phyloP scores from a whole-genome alignment of 495 filamentous ascomycete genomes.

The Aspergillus saccharolyticus region DNA sequence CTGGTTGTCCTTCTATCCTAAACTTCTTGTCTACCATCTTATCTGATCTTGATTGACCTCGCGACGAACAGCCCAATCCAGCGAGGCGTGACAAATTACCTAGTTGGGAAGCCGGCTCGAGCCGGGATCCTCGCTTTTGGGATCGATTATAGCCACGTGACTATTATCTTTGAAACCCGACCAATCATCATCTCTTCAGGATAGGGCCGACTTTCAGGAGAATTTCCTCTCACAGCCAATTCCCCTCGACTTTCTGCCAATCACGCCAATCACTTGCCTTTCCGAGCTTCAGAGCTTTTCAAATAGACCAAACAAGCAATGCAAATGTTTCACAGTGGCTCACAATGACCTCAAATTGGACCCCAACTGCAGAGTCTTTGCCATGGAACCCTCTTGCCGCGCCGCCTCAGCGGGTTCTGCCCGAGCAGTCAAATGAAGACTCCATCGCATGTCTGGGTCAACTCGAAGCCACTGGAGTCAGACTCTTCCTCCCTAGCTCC shows the following conservation, averaged over 20 bases:
- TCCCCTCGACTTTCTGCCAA: background rate
- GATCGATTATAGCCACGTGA: background rate
- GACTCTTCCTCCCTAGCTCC: background rate
- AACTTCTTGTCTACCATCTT: too few species aligned
- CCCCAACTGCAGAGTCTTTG: background rate
- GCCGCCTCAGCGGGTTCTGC: background rate
- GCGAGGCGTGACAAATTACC: too few species aligned
- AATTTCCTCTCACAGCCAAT: background rate
- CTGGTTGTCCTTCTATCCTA: too few species aligned
- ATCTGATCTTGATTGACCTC: too few species aligned
- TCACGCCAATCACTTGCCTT: background rate
- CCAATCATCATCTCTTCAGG: background rate
- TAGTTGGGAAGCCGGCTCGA: too few species aligned
- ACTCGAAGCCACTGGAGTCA: background rate
- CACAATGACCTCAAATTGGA: background rate
- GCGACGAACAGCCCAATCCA: too few species aligned
- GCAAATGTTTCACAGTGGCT: background rate
- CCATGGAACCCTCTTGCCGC: background rate
- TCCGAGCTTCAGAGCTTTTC: background rate
- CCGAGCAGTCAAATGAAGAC: background rate
- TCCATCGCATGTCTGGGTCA: background rate
- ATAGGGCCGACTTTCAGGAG: background rate
- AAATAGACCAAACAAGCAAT: background rate
- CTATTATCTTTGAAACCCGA: background rate
- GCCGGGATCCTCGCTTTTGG: background rate